These are phyloP conservation scores for Leccinum variabile DNA, from an alignment of 1,284 basidiomycete genomes.

Conservation along the genomic window DNA sequence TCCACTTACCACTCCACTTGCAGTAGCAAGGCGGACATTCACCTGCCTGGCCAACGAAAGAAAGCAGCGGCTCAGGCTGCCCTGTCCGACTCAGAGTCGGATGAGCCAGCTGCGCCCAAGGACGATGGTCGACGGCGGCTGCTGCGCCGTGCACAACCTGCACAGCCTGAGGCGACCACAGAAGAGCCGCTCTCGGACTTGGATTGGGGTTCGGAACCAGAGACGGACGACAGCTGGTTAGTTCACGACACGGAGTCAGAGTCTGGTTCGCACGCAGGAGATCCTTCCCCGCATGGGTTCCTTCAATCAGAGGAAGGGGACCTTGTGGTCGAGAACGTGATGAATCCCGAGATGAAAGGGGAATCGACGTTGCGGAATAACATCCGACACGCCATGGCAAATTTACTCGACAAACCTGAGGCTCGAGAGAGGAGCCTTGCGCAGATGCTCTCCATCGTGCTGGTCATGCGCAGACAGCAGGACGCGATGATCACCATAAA, in stretches of 20 bases:
- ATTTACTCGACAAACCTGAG: not conserved
- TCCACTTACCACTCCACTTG: no score
- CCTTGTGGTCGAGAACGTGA: not conserved
- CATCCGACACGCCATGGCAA: not conserved
- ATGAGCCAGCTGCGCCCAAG: no score
- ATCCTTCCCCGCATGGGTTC: no score
- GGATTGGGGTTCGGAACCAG: not conserved
- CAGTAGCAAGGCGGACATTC: not conserved
- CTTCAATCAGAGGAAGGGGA: no score
- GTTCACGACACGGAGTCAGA: no score
- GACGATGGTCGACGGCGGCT: not conserved
- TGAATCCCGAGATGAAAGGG: not conserved
- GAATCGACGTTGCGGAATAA: slow-evolving; percentile 1
- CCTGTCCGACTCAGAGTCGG: not conserved
- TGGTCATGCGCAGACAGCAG: not conserved
- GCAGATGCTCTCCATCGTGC: not conserved
- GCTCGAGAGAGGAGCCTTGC: not conserved
- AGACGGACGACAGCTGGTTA: no score
- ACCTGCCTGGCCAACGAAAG: not conserved
- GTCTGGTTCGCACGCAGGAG: no score
- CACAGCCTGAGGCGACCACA: not conserved
- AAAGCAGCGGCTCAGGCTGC: not conserved
- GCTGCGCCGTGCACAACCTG: not conserved
- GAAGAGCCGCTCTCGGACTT: not conserved
- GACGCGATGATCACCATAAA: not conserved